These are phyloP conservation scores for Ganoderma meredithae DNA, from an alignment of 1,284 basidiomycete species.

Conservation along the genomic window DNA sequence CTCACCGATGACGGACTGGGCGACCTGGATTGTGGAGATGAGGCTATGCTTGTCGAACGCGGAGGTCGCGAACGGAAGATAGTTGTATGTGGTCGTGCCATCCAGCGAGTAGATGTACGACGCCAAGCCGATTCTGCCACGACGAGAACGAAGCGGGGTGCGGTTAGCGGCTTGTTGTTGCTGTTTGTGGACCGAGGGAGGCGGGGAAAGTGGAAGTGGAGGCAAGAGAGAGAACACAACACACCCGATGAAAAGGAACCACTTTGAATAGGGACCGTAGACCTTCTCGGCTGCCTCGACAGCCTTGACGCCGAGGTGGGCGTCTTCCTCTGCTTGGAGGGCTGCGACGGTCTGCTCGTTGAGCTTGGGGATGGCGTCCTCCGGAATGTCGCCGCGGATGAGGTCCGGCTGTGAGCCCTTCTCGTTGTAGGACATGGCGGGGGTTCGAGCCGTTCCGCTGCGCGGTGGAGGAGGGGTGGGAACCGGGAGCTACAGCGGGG, in stretches of 20 bases:
- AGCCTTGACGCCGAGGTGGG: slow-evolving; percentile 56
- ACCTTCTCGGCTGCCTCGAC: slow-evolving; percentile 62
- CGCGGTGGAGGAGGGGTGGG: background rate
- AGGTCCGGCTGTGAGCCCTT: slow-evolving; percentile 7
- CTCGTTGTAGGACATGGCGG: background rate
- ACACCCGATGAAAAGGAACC: slow-evolving; percentile 69
- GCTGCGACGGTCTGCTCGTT: slow-evolving; percentile 15
- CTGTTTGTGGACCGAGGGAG: too few relatives aligned
- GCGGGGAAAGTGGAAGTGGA: too few relatives aligned
- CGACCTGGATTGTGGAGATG: slow-evolving; percentile 72
- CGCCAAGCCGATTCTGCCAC: slow-evolving; percentile 64
- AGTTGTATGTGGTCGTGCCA: slow-evolving; percentile 71
- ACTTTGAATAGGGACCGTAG: slow-evolving; percentile 61
- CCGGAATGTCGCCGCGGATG: slow-evolving; percentile 15
- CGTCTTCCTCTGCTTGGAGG: slow-evolving; percentile 38
- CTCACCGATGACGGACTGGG: slow-evolving; percentile 64
- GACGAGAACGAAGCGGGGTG: background rate
- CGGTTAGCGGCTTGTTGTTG: background rate
- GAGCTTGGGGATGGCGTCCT: slow-evolving; percentile 27
- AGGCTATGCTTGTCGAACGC: slow-evolving; percentile 66
- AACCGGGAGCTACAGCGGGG: background rate
- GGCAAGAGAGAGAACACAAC: slow-evolving; percentile 17
- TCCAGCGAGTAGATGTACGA: slow-evolving; percentile 84
- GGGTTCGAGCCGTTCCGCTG: background rate
- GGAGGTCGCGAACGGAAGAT: slow-evolving; percentile 71